A percentile compares a stretch with the other conserved stretches of the same genome.
phyloP scores from a whole-genome alignment of 805 yeast genomes.

The Diddensiella caesifluorescens region DNA sequence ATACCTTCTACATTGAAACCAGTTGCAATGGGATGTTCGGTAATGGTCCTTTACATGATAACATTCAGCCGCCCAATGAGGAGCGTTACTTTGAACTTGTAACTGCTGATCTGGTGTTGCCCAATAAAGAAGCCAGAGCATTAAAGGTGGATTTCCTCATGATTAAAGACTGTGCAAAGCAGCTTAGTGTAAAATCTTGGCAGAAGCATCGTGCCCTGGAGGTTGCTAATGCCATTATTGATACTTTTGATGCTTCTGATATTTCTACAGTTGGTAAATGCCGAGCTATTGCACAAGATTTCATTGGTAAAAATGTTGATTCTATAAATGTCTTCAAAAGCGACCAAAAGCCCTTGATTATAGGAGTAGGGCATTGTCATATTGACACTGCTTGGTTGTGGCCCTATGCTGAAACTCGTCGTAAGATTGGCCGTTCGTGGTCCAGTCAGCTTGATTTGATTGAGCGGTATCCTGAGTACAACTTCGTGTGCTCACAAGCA shows the following conservation, averaged over 20 bases:
- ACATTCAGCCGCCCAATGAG: constrained; percentile 62
- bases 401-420: constrained; percentile 95
- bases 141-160: constrained; percentile 78
- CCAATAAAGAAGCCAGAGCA: constrained; percentile 73
- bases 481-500: constrained; percentile 92
- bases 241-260: constrained; percentile 62
- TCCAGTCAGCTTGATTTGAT: constrained; percentile 81
- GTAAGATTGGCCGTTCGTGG: constrained; percentile 94
- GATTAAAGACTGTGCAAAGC: constrained; percentile 88
- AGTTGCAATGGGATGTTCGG: constrained; percentile 97
- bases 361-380: constrained; percentile 82
- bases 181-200: constrained; percentile 68
- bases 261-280: constrained; percentile 52
- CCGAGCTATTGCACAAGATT: constrained; percentile 57
- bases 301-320: constrained; percentile 62
- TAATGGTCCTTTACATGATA: constrained; percentile 43
- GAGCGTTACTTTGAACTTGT: constrained; percentile 63
- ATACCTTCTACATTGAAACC: constrained; percentile 75
- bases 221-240: constrained; percentile 77
- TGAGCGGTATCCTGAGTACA: constrained; percentile 86
- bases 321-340: constrained; percentile 53
- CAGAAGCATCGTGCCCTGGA: constrained; percentile 79
- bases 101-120: constrained; percentile 73
- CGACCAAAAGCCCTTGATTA: constrained; percentile 36
- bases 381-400: constrained; percentile 98